phyloP scores from a whole-genome alignment of 768 basidiomycete genomes.

The Tulasnella calospora region DNA sequence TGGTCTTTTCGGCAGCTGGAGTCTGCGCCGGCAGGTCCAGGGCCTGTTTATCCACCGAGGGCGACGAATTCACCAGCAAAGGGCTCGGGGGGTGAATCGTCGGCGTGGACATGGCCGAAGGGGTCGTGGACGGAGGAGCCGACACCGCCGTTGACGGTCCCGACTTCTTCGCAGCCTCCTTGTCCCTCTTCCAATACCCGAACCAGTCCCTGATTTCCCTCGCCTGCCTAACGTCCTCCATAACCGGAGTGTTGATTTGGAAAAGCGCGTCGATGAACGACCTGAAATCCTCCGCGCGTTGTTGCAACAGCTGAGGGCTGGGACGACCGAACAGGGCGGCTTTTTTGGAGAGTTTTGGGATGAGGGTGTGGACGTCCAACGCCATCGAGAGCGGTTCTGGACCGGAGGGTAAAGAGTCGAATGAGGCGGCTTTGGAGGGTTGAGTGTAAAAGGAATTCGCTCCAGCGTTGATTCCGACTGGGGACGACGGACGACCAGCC shows the following conservation, averaged over 20 bases:
- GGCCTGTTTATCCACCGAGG: not conserved
- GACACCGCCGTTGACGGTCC: not conserved
- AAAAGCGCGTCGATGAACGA: slow-evolving; percentile 23
- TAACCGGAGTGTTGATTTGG: slow-evolving; percentile 12
- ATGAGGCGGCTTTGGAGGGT: slow-evolving; percentile 8
- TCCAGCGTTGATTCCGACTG: not conserved
- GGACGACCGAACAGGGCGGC: slow-evolving; percentile 17
- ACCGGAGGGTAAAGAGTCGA: slow-evolving; percentile 24
- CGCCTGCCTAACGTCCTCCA: slow-evolving; percentile 17
- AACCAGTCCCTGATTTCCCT: slow-evolving; percentile 25
- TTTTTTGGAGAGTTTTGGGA: slow-evolving; percentile 26
- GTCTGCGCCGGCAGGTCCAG: not conserved
- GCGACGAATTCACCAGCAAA: not conserved
- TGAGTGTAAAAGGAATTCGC: slow-evolving; percentile 1
- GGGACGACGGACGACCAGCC: slow-evolving; percentile 1
- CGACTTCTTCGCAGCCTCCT: slow-evolving; percentile 16
- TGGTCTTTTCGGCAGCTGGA: not conserved
- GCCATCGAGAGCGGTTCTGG: slow-evolving; percentile 18
- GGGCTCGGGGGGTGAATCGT: not conserved
- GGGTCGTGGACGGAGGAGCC: not conserved
- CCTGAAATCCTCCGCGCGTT: slow-evolving; percentile 18
- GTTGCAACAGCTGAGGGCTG: slow-evolving; percentile 3
- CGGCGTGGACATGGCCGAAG: not conserved
- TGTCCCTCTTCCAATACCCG: slow-evolving; percentile 24
- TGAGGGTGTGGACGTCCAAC: slow-evolving; percentile 18